phyloP scores from a whole-genome alignment of 106 monocot species.

The Allium cepa region DNA sequence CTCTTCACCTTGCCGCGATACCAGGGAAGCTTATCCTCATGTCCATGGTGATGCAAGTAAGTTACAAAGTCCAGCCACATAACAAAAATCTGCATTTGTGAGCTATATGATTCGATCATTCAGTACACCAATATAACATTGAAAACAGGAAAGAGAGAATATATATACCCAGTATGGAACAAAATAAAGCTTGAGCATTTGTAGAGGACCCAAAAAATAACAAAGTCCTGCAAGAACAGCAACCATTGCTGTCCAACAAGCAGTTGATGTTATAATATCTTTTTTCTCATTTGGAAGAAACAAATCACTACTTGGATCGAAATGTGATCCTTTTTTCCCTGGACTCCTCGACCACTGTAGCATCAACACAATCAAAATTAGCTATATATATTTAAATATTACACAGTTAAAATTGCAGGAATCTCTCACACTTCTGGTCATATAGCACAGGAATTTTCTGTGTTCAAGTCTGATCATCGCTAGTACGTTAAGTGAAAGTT shows the following conservation, averaged over 20 bases:
- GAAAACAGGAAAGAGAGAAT: not conserved
- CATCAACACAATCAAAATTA: not conserved
- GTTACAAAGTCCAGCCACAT: constrained; percentile 89
- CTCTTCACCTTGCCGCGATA: constrained; percentile 76
- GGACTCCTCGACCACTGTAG: constrained; percentile 52
- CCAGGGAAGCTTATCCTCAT: constrained; percentile 88
- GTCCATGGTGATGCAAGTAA: constrained; percentile 93
- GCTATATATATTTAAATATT: not conserved
- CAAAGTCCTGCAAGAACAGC: constrained; percentile 32
- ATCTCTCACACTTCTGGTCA: not conserved
- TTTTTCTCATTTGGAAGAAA: constrained; percentile 38
- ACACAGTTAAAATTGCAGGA: not conserved
- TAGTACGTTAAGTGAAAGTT: not conserved
- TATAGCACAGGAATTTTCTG: too few relatives aligned
- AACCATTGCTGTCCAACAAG: constrained; percentile 55
- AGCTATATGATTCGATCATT: not conserved
- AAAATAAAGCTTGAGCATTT: constrained; percentile 58
- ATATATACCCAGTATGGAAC: constrained; percentile 54
- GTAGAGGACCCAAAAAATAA: constrained; percentile 29
- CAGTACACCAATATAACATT: not conserved
- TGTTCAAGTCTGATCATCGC: not conserved
- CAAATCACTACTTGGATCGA: constrained; percentile 52
- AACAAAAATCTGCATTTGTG: constrained; percentile 47
- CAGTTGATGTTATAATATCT: constrained; percentile 43
- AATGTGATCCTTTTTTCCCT: constrained; percentile 73